These are phyloP conservation scores for Trichoderma parareesei DNA, from an alignment of 495 filamentous ascomycete genomes.

Conservation along the genomic window DNA sequence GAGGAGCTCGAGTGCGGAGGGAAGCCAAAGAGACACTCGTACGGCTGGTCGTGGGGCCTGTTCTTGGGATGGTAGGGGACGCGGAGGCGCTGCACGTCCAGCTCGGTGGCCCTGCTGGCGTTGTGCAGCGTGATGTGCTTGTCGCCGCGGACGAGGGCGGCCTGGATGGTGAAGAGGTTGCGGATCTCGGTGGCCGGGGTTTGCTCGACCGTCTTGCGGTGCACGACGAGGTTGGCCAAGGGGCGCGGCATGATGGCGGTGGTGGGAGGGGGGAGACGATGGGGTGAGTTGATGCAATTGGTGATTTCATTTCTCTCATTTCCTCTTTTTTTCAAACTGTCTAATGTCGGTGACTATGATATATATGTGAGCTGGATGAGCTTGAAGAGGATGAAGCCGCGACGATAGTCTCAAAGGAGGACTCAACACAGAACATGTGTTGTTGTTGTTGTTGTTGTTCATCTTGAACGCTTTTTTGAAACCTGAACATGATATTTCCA, in stretches of 20 bases:
- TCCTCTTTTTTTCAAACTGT: not conserved
- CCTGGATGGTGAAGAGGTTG: not conserved
- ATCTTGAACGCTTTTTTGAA: no score
- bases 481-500: no score
- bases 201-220: not conserved
- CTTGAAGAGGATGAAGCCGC: not conserved
- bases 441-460: not conserved
- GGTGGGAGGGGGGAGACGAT: not conserved
- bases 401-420: not conserved
- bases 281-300: not conserved
- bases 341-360: not conserved
- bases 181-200: not conserved
- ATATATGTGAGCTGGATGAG: not conserved
- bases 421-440: not conserved
- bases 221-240: not conserved
- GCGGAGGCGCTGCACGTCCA: not conserved
- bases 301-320: not conserved
- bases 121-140: not conserved
- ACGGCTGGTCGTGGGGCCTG: not conserved
- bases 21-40: not conserved
- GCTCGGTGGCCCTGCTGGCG: not conserved
- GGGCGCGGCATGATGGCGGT: not conserved
- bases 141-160: not conserved
- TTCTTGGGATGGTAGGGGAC: not conserved
- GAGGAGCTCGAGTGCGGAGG: not conserved